These are phyloP conservation scores for Chimonanthus salicifolius DNA, from an alignment of 164 flowering plant species.

Conservation along the genomic window DNA sequence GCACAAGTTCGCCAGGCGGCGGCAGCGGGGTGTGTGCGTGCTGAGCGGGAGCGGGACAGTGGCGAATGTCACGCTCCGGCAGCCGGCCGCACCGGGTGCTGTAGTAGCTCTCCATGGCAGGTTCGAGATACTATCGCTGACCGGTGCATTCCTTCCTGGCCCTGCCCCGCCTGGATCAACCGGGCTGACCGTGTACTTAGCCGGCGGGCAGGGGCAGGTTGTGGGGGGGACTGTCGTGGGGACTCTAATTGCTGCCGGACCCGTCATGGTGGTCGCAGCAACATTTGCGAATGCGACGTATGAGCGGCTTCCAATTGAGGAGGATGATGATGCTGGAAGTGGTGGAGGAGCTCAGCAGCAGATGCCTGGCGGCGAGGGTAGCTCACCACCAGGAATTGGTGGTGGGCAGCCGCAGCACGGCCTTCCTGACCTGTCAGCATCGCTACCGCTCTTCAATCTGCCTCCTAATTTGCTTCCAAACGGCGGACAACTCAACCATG, in stretches of 20 bases:
- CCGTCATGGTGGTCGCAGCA: slow-evolving; percentile 29
- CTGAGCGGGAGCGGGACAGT: slow-evolving; percentile 27
- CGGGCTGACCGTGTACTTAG: slow-evolving; percentile 23
- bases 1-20: slow-evolving; percentile 20
- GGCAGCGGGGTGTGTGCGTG: slow-evolving; percentile 28
- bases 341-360: slow-evolving; percentile 29
- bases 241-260: slow-evolving; percentile 24
- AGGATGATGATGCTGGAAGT: slow-evolving; percentile 11
- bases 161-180: slow-evolving; percentile 32
- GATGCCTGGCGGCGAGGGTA: slow-evolving; percentile 39
- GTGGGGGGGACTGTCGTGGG: slow-evolving; percentile 31
- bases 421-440: slow-evolving; percentile 19
- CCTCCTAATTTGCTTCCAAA: slow-evolving; percentile 49
- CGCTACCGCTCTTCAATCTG: slow-evolving; percentile 24
- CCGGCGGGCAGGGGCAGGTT: slow-evolving; percentile 32
- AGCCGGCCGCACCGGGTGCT: slow-evolving; percentile 21
- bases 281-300: slow-evolving; percentile 28
- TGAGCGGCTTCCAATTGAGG: slow-evolving; percentile 31
- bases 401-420: slow-evolving; percentile 18
- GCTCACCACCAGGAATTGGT: slow-evolving; percentile 9
- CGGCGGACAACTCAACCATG: slow-evolving; percentile 47
- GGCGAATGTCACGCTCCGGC: slow-evolving; percentile 21
- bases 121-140: slow-evolving; percentile 27
- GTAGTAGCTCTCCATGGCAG: slow-evolving; percentile 24
- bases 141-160: slow-evolving; percentile 30